Evolutionary conservation across 208 protist genomes (phyloP).

Genomic region (Acanthamoeba lenticulata): DNA sequence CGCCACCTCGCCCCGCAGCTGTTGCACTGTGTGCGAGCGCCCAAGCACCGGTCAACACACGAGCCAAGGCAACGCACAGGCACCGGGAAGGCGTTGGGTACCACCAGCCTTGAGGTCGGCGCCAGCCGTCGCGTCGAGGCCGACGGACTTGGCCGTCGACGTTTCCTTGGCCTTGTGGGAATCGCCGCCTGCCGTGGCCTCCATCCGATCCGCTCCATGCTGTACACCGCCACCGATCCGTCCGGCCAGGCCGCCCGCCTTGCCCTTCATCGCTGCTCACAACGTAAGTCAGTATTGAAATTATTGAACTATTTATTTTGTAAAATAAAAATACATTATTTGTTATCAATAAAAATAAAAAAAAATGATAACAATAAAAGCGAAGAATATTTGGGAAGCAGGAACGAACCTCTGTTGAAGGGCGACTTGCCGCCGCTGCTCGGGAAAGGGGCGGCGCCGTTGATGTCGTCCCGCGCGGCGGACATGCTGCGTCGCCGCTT

Average conservation of each 20-base stretch:
- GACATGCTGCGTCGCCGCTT: background rate
- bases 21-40: background rate
- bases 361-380: too few species aligned
- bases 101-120: background rate
- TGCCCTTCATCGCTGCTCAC: background rate
- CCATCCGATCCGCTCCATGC: background rate
- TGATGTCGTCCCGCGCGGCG: background rate
- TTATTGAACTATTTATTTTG: too few species aligned
- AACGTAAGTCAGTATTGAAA: background rate
- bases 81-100: background rate
- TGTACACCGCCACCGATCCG: background rate
- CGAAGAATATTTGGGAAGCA: too few species aligned
- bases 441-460: background rate
- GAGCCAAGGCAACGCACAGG: too few species aligned
- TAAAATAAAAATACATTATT: too few species aligned
- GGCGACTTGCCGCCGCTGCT: background rate
- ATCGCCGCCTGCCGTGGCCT: background rate
- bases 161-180: slow-evolving; percentile 1
- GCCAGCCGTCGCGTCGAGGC: background rate
- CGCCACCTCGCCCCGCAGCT: background rate
- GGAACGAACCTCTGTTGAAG: background rate
- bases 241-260: background rate
- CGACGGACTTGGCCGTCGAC: background rate
- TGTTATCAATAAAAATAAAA: too few species aligned
- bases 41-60: too few species aligned